Evolutionary conservation across 2,329 filamentous ascomycete species (phyloP), one percentile per base, ranked within the genome.

Genomic region (Mycosphaerella sp.): DNA sequence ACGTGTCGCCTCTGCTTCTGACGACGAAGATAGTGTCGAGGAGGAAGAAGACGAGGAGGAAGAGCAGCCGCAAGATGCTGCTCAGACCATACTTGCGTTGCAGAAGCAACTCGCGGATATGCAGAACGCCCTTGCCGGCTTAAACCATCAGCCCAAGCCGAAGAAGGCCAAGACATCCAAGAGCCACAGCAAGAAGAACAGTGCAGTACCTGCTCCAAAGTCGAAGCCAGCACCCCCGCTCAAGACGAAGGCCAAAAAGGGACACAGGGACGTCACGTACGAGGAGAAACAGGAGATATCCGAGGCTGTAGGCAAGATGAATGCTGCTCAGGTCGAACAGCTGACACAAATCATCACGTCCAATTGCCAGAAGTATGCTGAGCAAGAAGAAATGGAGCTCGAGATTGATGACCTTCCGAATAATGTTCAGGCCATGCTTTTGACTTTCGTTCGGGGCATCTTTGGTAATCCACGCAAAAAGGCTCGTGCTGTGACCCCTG

Each of bases 211-310:
- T 52, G 70, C 73, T 46, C 75, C 79, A 61, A 75, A 75, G 53
- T 62, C 69, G 17, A 52, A 50, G 13, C 45, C 54, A 17, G 41
- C 46, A 41, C 25, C 45, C 5, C 32, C 30, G 30, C 10, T 13
- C 17, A 21, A 21, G 13, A 9, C 41, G 2, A 71, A 75, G 50
- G 58, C 70, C 35, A 63, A 70, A 27, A 78, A 79, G 64, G 64
- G 73, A 7, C 79, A 79, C 53, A 78, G 79, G 48, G 80, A 87
- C 64, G 81, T 89, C 40, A 84, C 81, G 6, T 80, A 84, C 53
- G 77, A 85, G 3, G 89, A 98, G 71, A 97, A 97, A 75, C 88
- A 93, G 52, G 81, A 90, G 59, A 94, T 98, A 52, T 91, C 89
- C 1, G 64, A 62, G 37, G 62, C 62, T 2, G 60, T 63, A 16